A percentile compares a stretch with the other conserved stretches of the same genome.
phyloP scores from a whole-genome alignment of 78 protist species.

The Dictyostelium capitatum region DNA sequence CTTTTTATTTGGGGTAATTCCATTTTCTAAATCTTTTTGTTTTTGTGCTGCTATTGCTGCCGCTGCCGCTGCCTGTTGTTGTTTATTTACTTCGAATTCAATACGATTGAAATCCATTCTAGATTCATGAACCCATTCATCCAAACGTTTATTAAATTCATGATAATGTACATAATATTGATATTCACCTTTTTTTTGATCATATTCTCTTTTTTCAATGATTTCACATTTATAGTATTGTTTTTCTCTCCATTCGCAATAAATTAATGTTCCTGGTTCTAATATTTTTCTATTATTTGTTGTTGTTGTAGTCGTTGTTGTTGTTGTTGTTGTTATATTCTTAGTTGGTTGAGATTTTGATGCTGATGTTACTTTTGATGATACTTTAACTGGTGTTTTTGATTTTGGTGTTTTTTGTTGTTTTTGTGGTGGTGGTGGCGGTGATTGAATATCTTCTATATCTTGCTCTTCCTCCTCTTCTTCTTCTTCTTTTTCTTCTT shows the following conservation, averaged over 20 bases:
- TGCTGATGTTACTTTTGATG: background rate
- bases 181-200: conserved; percentile 40
- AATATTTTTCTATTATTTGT: conserved; percentile 37
- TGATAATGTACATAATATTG: conserved; percentile 84
- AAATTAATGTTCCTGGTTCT: conserved; percentile 65
- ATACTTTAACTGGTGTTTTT: background rate
- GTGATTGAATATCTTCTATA: background rate
- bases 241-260: conserved; percentile 84
- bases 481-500: conserved; percentile 17
- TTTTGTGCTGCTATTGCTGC: background rate
- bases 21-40: background rate
- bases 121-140: conserved; percentile 84
- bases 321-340: background rate
- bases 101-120: conserved; percentile 55
- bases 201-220: conserved; percentile 69
- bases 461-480: background rate
- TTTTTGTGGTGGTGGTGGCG: background rate
- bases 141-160: conserved; percentile 84
- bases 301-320: no score
- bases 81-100: conserved; percentile 4
- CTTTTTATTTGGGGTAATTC: background rate
- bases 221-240: conserved; percentile 72
- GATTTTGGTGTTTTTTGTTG: background rate
- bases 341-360: background rate
- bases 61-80: background rate